Evolutionary conservation across 176 grass and related monocot genomes (phyloP).

Genomic region (Oryza nivara): DNA sequence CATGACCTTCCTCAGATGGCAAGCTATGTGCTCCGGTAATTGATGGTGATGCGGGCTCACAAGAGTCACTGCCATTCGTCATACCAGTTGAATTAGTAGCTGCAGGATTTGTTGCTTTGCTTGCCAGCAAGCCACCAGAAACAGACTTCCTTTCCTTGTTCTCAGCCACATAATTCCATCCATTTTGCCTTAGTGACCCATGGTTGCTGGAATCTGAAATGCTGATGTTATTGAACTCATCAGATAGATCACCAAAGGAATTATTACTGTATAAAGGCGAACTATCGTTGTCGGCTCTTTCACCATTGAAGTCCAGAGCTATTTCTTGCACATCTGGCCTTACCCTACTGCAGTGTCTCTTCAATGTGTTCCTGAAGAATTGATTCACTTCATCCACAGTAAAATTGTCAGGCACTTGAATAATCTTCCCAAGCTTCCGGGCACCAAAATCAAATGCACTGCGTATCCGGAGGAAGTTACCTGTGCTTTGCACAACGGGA

Average conservation of each 20-base stretch:
- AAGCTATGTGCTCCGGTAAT: slow-evolving; percentile 39
- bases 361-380: slow-evolving; percentile 80
- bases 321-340: slow-evolving; percentile 62
- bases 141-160: slow-evolving; percentile 33
- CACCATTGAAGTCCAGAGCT: slow-evolving; percentile 41
- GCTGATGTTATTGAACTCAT: slow-evolving; percentile 56
- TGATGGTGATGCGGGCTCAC: slow-evolving; percentile 34
- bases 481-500: slow-evolving; percentile 17
- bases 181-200: slow-evolving; percentile 44
- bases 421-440: slow-evolving; percentile 77
- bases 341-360: slow-evolving; percentile 58
- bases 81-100: slow-evolving; percentile 30
- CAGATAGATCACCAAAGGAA: slow-evolving; percentile 44
- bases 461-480: slow-evolving; percentile 86
- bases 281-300: slow-evolving; percentile 22
- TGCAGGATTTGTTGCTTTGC: slow-evolving; percentile 39
- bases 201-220: slow-evolving; percentile 48
- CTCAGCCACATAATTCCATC: slow-evolving; percentile 33
- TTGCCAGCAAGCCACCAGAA: slow-evolving; percentile 32
- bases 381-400: slow-evolving; percentile 64
- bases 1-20: slow-evolving; percentile 41
- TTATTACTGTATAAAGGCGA: slow-evolving; percentile 34
- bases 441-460: slow-evolving; percentile 94
- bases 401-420: slow-evolving; percentile 56
- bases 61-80: slow-evolving; percentile 36